Conservation (phyloP, 192 early-diverging fungal genomes). For the Diversispora eburnea region DNA sequence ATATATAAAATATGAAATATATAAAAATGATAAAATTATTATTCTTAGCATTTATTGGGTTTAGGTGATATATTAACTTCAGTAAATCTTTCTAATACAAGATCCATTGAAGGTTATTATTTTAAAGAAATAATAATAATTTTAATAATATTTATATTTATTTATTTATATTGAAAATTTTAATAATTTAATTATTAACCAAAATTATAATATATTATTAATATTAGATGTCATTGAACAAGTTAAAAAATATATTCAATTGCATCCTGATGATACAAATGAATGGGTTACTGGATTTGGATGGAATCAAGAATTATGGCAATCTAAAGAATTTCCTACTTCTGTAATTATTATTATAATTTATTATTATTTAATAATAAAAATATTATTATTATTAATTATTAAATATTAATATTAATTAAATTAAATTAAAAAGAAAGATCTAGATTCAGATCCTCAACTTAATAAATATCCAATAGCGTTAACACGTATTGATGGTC, state of each 20-base stretch:
- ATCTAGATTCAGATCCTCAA: constrained; percentile 42
- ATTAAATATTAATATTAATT: background rate
- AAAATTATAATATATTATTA: background rate
- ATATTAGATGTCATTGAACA: background rate
- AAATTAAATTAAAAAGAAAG: constrained; percentile 16
- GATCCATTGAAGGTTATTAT: constrained; percentile 18
- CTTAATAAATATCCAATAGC: constrained; percentile 43
- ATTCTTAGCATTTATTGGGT: constrained; percentile 41
- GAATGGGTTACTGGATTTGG: constrained; percentile 48
- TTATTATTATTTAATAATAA: background rate
- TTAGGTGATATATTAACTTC: constrained; percentile 30
- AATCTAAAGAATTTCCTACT: constrained; percentile 37
- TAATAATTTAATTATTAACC: background rate
- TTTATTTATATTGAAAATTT: background rate
- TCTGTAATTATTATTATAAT: constrained; percentile 24
- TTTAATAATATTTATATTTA: background rate
- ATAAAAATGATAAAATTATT: background rate
- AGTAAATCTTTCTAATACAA: constrained; percentile 12
- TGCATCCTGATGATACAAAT: constrained; percentile 4
- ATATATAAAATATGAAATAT: background rate
- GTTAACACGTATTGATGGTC: constrained; percentile 45
- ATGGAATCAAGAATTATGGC: constrained; percentile 54
- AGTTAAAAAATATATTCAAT: constrained; percentile 3
- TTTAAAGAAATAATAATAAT: background rate
- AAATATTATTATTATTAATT: background rate